Evolutionary conservation across 1,284 basidiomycete genomes (phyloP).

Genomic region (Apiotrichum mycotoxinovorans): DNA sequence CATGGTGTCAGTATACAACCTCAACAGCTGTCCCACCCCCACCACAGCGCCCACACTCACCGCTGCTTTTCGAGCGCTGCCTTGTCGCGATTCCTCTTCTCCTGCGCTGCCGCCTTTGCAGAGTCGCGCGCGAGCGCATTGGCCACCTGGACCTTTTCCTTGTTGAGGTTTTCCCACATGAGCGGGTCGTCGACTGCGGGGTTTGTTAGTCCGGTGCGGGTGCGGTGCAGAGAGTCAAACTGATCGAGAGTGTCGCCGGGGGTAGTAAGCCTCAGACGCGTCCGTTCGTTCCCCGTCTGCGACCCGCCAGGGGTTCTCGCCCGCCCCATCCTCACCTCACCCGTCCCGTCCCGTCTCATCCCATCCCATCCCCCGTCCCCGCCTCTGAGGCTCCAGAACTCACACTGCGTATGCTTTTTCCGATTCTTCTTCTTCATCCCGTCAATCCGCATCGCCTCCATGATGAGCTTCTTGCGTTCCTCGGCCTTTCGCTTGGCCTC

Average conservation of each 20-base stretch:
- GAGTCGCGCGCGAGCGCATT: constrained; percentile 42
- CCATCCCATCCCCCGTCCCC: no score
- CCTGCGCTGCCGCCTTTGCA: constrained; percentile 33
- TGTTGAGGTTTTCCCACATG: constrained; percentile 41
- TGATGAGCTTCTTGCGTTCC: constrained; percentile 38
- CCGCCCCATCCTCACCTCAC: no score
- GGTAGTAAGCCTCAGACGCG: no score
- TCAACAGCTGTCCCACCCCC: background rate
- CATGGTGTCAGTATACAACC: background rate
- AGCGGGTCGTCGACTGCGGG: constrained; percentile 37
- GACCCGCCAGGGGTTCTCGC: no score
- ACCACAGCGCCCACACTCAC: constrained; percentile 23
- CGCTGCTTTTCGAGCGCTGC: constrained; percentile 49
- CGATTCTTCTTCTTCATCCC: constrained; percentile 47
- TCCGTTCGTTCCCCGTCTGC: no score
- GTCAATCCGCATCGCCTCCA: constrained; percentile 43
- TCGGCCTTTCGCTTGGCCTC: constrained; percentile 43
- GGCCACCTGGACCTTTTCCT: constrained; percentile 41
- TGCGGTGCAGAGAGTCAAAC: no score
- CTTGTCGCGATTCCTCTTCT: constrained; percentile 42
- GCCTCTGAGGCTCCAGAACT: constrained; percentile 5
- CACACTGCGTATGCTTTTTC: constrained; percentile 40
- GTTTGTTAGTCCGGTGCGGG: no score
- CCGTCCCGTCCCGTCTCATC: no score
- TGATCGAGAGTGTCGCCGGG: no score